Evolutionary conservation across 257 asterid species (phyloP), one percentile per base, ranked within the genome.

Genomic region (Penstemon newberryi): DNA sequence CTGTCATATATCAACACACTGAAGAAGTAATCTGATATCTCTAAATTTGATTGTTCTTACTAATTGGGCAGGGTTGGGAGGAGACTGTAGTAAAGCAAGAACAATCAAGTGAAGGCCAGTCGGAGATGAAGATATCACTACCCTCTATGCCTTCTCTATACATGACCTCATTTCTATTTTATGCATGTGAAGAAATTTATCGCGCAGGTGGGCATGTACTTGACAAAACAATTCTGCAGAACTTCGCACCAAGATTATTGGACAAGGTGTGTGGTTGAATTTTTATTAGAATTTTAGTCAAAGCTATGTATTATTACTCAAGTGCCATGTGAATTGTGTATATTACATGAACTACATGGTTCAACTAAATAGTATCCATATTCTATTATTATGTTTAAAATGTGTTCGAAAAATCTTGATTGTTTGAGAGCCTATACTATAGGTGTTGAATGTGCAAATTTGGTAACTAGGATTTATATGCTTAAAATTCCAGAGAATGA

Each of bases 171-270:
- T 79, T 87, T 70, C 79, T 94, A 67, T 94, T 90, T 76, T 83
- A 82, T 71, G 96, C 96, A 42, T 89, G 99, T 66, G 96, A 89
- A 83, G 99, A 94, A 84, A 86, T 94, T 81, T 93, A 90, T 63
- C 96, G 95, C 65, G 91, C 83, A 73, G 97, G 99, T 63, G 99
- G 97, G 11, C 99, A 91, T 75, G 93, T 94, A 53, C 97, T 94
- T 74, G 99, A 89, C 60, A 91, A 82, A 76, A 65, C 79, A 66
- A 87, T 87, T 80, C 81, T 94, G 65, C 94, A 85, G 82, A 89
- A 87, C 85, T 91, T 94, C 78, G 89, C 99, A 6, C 71, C 85
- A 58, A 84, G 73, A 75, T 82, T 94, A 67, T 80, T 87, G 58
- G 86, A 89, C 45, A 89, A 89, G 99, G 99, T 94, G 74, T 37